Evolutionary conservation across 208 protist species (phyloP).

Genomic region (Acanthamoeba polyphaga): DNA sequence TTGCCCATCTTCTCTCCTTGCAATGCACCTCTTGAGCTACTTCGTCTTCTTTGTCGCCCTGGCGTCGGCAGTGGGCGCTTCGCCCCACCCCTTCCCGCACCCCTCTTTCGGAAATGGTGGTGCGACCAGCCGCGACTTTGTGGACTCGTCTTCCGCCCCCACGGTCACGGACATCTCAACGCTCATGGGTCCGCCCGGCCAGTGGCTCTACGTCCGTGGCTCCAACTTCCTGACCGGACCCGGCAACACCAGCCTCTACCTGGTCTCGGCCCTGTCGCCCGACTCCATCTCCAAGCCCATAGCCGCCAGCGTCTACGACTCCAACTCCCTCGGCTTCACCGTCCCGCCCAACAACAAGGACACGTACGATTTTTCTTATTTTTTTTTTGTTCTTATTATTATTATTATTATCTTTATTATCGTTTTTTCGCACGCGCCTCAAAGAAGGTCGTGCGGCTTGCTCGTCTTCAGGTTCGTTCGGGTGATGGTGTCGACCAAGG

Average conservation of each 20-base stretch:
- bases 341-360: neutral
- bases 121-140: too few relatives aligned
- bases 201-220: conserved; percentile 15
- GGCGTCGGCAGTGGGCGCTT: too few relatives aligned
- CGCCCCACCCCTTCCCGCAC: too few relatives aligned
- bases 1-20: too few relatives aligned
- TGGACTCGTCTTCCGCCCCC: too few relatives aligned
- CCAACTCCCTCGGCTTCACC: neutral
- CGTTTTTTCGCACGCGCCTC: neutral
- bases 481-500: neutral
- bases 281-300: neutral
- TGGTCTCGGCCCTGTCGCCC: too few relatives aligned
- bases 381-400: too few relatives aligned
- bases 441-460: too few relatives aligned
- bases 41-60: too few relatives aligned
- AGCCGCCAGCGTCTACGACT: neutral
- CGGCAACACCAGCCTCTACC: neutral
- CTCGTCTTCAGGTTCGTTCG: neutral
- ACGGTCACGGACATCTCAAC: neutral
- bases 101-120: too few relatives aligned
- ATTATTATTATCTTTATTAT: too few relatives aligned
- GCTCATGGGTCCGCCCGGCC: neutral
- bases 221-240: neutral
- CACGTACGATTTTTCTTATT: neutral
- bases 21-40: too few relatives aligned